Evolutionary conservation across 495 filamentous ascomycete genomes (phyloP).

Genomic region (Hypoxylon rickii): DNA sequence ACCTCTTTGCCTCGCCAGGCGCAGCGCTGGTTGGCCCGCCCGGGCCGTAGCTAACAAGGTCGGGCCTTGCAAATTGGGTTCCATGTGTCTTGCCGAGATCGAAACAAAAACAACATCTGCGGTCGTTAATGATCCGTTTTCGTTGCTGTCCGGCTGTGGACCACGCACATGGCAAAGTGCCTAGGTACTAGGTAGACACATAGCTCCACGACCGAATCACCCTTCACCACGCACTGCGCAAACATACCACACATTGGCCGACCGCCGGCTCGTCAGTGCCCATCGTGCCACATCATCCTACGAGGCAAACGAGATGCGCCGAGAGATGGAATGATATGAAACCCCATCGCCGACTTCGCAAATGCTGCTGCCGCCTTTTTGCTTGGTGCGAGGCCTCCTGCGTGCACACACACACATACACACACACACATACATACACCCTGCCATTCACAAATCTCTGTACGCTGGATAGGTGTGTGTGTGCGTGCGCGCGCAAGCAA

Average conservation of each 20-base stretch:
- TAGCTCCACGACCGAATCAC: slow-evolving; percentile 5
- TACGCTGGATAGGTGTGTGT: too few relatives aligned
- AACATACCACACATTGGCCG: too few relatives aligned
- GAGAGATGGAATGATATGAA: slow-evolving; percentile 18
- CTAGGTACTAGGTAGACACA: too few relatives aligned
- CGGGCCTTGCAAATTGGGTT: slow-evolving; percentile 25
- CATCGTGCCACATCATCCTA: slow-evolving; percentile 34
- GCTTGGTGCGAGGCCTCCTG: slow-evolving; percentile 10
- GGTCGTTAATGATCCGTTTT: too few relatives aligned
- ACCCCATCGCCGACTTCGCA: slow-evolving; percentile 12
- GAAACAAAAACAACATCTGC: too few relatives aligned
- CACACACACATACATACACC: too few relatives aligned
- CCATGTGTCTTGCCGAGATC: too few relatives aligned
- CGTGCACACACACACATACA: too few relatives aligned
- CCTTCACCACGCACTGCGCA: slow-evolving; percentile 3
- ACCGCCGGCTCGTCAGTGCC: slow-evolving; percentile 10
- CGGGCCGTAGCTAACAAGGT: slow-evolving; percentile 23
- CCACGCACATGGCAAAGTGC: not conserved
- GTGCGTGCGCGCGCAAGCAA: too few relatives aligned
- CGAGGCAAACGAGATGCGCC: slow-evolving; percentile 9
- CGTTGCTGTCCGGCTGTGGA: slow-evolving; percentile 11
- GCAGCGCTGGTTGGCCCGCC: slow-evolving; percentile 25
- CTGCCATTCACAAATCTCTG: too few relatives aligned
- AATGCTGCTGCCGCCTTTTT: not conserved
- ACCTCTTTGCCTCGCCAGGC: slow-evolving; percentile 26